Conservation (phyloP, 225 moss, liverwort and hornwort species). For the Bryoerythrophyllum caledonicum region DNA sequence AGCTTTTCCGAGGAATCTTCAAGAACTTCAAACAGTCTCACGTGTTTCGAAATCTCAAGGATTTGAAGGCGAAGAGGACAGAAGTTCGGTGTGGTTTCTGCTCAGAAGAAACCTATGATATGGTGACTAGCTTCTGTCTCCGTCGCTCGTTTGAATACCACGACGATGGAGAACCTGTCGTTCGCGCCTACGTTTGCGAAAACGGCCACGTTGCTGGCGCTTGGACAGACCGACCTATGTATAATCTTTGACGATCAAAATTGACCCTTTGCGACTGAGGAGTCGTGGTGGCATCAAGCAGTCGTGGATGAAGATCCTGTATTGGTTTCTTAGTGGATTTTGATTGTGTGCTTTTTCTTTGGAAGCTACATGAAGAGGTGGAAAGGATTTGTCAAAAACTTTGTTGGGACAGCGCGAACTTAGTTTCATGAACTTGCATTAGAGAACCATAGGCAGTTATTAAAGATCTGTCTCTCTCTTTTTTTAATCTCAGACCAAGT, state of each 20-base stretch:
- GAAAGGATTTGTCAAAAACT: constrained; percentile 5
- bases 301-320: not conserved
- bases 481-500: no score
- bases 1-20: constrained; percentile 74
- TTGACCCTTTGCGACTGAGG: not conserved
- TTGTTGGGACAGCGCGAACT: not conserved
- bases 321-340: constrained; percentile 2
- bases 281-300: not conserved
- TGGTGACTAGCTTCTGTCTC: constrained; percentile 84
- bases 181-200: constrained; percentile 76
- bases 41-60: constrained; percentile 71
- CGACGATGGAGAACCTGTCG: constrained; percentile 78
- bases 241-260: constrained; percentile 34
- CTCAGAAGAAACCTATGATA: constrained; percentile 61
- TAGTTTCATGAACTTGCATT: not conserved
- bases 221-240: constrained; percentile 78
- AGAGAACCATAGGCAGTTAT: no score
- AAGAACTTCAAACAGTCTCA: constrained; percentile 67
- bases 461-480: no score
- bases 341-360: constrained; percentile 8
- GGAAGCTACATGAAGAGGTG: not conserved
- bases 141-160: constrained; percentile 79
- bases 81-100: constrained; percentile 69
- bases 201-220: constrained; percentile 75
- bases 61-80: constrained; percentile 48